Evolutionary conservation across 768 basidiomycete genomes (phyloP), one percentile per base, ranked within the genome.

Genomic region (Phlebiopsis flavidoalba): DNA sequence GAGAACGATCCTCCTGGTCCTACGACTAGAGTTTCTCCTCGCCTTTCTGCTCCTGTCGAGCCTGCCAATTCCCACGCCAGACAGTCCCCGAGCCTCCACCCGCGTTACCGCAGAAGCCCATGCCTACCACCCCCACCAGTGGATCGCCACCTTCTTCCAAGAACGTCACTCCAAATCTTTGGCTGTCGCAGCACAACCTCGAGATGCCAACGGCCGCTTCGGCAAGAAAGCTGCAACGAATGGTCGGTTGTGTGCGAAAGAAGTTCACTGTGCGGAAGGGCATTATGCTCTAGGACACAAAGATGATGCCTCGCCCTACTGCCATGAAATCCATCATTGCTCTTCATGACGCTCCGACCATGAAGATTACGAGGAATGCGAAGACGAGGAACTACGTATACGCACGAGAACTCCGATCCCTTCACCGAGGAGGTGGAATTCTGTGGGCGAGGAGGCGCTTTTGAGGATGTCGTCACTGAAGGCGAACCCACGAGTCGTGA

Each of bases 141-240:
- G 37, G 12, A 6, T 37, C 54, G 37, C 58, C n/a, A 48, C 10
- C 36, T 48, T 51, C 49, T 35, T 36, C 48, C 21, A 59, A 65
- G 40, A 7, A 63, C 1, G 66, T 64, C 19, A 78, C 73, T 58
- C 79, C 33, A 77, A 79, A 65, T 77, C 79, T 3, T 70, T 79
- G 15, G 77, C 79, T 6, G 72, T 77, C 36, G 76, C 80, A 46
- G 70, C 72, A 11, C 87, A 89, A 66, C 87, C 87, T 1, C 78
- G 87, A 60, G 81, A 83, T 56, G 73, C 72, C 17, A 87, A 88
- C 63, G 87, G 87, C 47, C 78, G 86, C 17, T 89, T 89, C 64
- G 86, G 85, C 37, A 85, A 81, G 74, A 87, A 88, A 69, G 76
- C 74, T 37, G 74, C 73, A 17, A 80, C 78, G 12, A 77, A 80